Evolutionary conservation across 2,329 filamentous ascomycete genomes (phyloP).

Genomic region (Hypoxylon sp.): DNA sequence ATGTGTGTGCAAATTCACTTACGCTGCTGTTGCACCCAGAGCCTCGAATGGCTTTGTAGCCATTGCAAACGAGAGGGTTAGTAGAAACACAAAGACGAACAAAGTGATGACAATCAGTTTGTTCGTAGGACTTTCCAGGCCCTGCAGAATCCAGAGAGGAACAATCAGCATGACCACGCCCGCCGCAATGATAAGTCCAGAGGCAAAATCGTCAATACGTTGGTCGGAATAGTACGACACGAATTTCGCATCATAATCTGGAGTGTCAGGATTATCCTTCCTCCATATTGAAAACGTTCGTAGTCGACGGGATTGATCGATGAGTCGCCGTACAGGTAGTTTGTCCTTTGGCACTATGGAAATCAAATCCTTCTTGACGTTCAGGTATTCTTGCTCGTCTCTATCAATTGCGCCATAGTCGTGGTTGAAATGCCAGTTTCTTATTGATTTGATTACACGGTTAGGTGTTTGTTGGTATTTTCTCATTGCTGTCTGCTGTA

Average conservation of each 20-base stretch:
- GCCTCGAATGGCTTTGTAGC: conserved; percentile 2
- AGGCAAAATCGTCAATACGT: not conserved
- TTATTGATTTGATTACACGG: not conserved
- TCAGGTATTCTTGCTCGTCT: not conserved
- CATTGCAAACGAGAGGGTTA: conserved; percentile 1
- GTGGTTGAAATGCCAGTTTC: not conserved
- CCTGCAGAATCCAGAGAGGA: not conserved
- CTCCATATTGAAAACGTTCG: not conserved
- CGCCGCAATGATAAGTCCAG: not conserved
- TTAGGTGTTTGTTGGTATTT: not conserved
- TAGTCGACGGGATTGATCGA: not conserved
- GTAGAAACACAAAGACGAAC: not conserved
- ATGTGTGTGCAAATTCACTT: not conserved
- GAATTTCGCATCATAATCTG: not conserved
- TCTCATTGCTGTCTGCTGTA: not conserved
- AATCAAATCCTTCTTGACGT: not conserved
- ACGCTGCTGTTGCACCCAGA: conserved; percentile 5
- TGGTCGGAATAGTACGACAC: conserved; percentile 3
- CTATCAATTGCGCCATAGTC: not conserved
- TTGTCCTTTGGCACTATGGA: not conserved
- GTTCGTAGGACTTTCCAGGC: not conserved
- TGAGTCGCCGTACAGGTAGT: not conserved
- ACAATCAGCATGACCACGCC: not conserved
- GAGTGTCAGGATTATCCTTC: not conserved
- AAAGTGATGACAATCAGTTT: conserved; percentile 3